phyloP scores from a whole-genome alignment of 257 asterid species.

The Ilex aquifolium region DNA sequence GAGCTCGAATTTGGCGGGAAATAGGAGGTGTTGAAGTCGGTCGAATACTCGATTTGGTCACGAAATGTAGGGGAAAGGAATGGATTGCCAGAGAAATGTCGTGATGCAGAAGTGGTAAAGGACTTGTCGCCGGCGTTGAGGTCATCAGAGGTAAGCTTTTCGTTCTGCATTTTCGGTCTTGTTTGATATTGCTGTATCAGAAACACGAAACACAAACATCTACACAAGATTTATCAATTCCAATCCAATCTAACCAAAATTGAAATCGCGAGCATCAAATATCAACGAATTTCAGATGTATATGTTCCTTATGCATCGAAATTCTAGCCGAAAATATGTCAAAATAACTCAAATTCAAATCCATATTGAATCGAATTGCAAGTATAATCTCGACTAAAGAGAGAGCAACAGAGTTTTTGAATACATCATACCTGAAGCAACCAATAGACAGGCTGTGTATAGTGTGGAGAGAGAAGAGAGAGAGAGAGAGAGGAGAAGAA shows the following conservation, averaged over 20 bases:
- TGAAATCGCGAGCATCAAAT: no score
- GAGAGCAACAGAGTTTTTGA: neutral
- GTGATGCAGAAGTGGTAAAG: conserved; percentile 20
- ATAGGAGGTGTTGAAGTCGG: conserved; percentile 37
- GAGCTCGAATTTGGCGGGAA: conserved; percentile 37
- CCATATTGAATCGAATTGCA: neutral
- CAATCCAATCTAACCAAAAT: neutral
- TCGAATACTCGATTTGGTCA: conserved; percentile 26
- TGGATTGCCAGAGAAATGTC: conserved; percentile 28
- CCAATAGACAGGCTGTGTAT: neutral
- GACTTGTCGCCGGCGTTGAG: conserved; percentile 2
- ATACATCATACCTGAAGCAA: neutral
- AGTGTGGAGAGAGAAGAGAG: neutral
- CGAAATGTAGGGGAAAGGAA: conserved; percentile 49
- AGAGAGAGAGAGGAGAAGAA: neutral
- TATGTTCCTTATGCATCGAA: no score
- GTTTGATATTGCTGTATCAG: neutral
- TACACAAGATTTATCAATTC: neutral
- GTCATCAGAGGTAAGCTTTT: conserved; percentile 19
- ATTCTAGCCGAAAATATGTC: no score
- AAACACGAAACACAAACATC: neutral
- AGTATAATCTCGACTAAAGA: neutral
- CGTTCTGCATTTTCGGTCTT: conserved; percentile 35
- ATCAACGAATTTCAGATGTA: no score
- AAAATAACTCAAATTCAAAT: no score